Evolutionary conservation across 805 yeast genomes (phyloP), one percentile per base, ranked within the genome.

Genomic region (Saturnispora mendoncae): DNA sequence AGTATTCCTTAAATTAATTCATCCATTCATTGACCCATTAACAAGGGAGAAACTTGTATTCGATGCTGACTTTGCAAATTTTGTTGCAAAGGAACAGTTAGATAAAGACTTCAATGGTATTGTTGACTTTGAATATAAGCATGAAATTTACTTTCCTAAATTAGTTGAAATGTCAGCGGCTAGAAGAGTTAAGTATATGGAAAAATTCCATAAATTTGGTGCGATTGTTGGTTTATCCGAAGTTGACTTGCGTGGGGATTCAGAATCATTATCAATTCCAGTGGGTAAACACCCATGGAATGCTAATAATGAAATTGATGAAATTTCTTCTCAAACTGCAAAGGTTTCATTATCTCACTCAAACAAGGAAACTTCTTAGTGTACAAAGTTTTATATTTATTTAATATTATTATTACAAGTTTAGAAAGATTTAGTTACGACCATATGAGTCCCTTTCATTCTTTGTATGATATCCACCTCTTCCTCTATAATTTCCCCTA

Each of bases 11-110:
- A 88, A 84, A 65, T 66, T 92, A 48, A 88, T 90, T 49, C 85
- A 84, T 53, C 98, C 99, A 4, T 92, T 92, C 60, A 92, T 92
- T 49, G 98, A 92, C 57, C 97, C 98, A 8, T 65, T 85, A 55
- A 92, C 99, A 2, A 72, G 95, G 47, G 96, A 88, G 61, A 92
- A 92, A 65, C 72, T 92, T 48, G 94, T 87, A 4, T 92, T 79
- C 57, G 94, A 85, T 58, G 85, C 87, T 52, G 95, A 96, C 13
- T 85, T 88, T 62, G 72, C 77, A 18, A 67, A 84, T 27, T 90
- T 83, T 54, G 92, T 87, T 12, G 94, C 95, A 1, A 61, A 61
- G 21, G 81, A 76, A 42, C 95, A 87, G 60, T 71, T 92, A 47
- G 97, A 87, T 57, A 69, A 72, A 53, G 79, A 77, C 26, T 90